phyloP scores from a whole-genome alignment of 2,329 filamentous ascomycete genomes.

The Monosporascus sp. region DNA sequence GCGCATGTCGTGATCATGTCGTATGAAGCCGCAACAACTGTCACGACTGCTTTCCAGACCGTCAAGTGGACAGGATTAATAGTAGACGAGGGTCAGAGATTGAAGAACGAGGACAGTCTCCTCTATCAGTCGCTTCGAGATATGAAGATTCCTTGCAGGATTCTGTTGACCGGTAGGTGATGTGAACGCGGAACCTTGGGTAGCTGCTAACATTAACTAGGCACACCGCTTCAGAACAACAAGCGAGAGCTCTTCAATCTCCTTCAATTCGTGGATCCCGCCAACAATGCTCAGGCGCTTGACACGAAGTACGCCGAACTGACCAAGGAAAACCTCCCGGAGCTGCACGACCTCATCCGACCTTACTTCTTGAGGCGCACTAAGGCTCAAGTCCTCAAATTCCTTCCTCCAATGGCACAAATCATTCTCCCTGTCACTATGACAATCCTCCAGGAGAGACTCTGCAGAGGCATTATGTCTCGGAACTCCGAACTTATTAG shows the following conservation, averaged over 20 bases:
- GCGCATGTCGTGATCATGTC: conserved; percentile 94
- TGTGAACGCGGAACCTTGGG: neutral
- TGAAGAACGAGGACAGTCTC: conserved; percentile 87
- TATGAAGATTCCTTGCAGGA: conserved; percentile 75
- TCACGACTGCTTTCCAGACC: conserved; percentile 61
- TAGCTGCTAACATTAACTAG: conserved; percentile 17
- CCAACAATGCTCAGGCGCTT: conserved; percentile 62
- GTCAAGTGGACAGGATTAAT: conserved; percentile 84
- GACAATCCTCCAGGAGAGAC: conserved; percentile 86
- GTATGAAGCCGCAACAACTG: conserved; percentile 81
- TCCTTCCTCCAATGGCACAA: conserved; percentile 87
- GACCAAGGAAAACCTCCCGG: conserved; percentile 73
- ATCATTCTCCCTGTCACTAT: conserved; percentile 96
- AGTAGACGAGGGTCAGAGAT: conserved; percentile 89
- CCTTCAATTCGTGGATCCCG: conserved; percentile 84
- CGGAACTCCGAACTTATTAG: conserved; percentile 87
- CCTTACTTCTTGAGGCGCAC: conserved; percentile 69
- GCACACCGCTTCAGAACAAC: conserved; percentile 93
- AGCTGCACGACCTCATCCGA: conserved; percentile 79
- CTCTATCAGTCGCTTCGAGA: conserved; percentile 71
- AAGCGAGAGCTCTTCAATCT: conserved; percentile 92
- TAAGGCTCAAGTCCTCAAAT: conserved; percentile 85
- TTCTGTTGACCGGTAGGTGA: conserved; percentile 67
- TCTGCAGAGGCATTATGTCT: conserved; percentile 89
- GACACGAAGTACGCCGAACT: conserved; percentile 75